Evolutionary conservation across 176 grass and related monocot species (phyloP).

Genomic region (Carex kokanica): DNA sequence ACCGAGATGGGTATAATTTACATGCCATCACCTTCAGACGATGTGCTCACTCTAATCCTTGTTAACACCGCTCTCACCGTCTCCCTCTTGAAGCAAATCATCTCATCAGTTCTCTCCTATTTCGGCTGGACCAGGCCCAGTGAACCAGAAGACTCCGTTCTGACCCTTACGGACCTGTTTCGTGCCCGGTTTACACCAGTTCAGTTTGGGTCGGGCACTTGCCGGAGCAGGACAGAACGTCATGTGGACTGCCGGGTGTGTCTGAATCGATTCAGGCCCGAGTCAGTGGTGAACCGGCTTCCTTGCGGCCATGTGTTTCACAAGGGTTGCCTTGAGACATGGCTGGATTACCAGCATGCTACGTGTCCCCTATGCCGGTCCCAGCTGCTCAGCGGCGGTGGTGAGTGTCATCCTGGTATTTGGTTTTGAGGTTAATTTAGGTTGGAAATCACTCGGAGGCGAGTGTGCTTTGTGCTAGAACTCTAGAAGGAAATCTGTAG

Average conservation of each 20-base stretch:
- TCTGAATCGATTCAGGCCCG: constrained; percentile 53
- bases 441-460: neutral
- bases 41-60: constrained; percentile 49
- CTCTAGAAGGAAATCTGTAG: constrained; percentile 9
- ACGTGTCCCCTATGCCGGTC: constrained; percentile 74
- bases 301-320: constrained; percentile 86
- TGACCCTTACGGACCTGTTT: constrained; percentile 53
- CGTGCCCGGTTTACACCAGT: constrained; percentile 48
- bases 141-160: neutral
- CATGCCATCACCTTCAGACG: constrained; percentile 67
- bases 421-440: constrained; percentile 18
- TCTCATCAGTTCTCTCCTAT: constrained; percentile 39
- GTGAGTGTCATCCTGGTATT: neutral
- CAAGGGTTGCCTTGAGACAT: constrained; percentile 67
- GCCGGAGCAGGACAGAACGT: neutral
- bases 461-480: constrained; percentile 18
- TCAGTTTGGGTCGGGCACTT: constrained; percentile 36
- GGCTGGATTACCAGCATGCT: constrained; percentile 73
- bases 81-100: constrained; percentile 44
- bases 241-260: constrained; percentile 65
- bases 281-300: constrained; percentile 72
- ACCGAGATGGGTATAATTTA: constrained; percentile 67
- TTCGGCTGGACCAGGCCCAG: constrained; percentile 32
- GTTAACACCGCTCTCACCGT: constrained; percentile 60
- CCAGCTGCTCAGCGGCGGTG: constrained; percentile 36